Evolutionary conservation across 2,329 filamentous ascomycete genomes (phyloP).

Genomic region (Hawksworthiomyces lignivorus): DNA sequence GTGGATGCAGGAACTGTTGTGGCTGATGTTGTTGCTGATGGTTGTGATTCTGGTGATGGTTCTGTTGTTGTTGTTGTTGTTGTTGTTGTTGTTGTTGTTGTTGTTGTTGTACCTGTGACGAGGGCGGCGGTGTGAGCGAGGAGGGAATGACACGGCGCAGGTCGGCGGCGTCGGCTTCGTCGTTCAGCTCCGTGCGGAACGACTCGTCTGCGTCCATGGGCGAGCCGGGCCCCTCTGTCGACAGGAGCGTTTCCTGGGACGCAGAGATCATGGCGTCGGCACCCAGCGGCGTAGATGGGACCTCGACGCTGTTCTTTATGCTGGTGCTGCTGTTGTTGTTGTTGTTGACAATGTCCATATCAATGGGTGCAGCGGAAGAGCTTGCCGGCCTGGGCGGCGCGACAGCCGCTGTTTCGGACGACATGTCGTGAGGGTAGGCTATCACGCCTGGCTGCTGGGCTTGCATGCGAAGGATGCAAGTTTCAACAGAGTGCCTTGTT

Average conservation of each 20-base stretch:
- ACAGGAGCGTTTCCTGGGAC: conserved; percentile 49
- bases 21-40: not conserved
- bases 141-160: conserved; percentile 43
- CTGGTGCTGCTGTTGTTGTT: not conserved
- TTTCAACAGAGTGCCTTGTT: too few relatives aligned
- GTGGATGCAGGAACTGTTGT: conserved; percentile 13
- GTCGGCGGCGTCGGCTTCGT: conserved; percentile 34
- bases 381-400: conserved; percentile 26
- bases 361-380: conserved; percentile 11
- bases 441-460: not conserved
- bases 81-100: conserved; percentile 14
- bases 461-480: not conserved
- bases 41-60: conserved; percentile 3
- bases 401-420: conserved; percentile 27
- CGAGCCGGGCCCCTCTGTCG: conserved; percentile 48
- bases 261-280: conserved; percentile 22
- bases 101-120: conserved; percentile 36
- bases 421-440: conserved; percentile 22
- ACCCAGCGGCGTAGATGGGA: conserved; percentile 27
- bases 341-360: conserved; percentile 4
- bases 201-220: conserved; percentile 41
- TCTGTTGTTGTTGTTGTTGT: not conserved
- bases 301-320: conserved; percentile 19
- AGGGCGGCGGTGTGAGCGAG: conserved; percentile 50
- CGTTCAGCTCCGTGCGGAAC: conserved; percentile 41